Evolutionary conservation across 1,284 basidiomycete species (phyloP).

Genomic region (Ganoderma resinaceum): DNA sequence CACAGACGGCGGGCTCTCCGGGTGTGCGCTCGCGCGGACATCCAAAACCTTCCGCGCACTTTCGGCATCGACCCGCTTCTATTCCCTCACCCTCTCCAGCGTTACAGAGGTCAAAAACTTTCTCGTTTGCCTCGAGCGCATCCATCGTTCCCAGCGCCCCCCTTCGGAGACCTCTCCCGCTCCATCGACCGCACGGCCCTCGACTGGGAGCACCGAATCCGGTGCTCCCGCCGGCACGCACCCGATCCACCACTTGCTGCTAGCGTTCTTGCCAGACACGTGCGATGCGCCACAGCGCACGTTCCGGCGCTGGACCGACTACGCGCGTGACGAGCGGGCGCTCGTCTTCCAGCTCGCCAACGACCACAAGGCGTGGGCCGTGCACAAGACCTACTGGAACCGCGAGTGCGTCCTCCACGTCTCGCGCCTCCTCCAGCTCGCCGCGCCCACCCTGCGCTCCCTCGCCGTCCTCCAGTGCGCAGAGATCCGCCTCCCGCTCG

Average conservation of each 20-base stretch:
- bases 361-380: constrained; percentile 23
- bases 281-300: constrained; percentile 30
- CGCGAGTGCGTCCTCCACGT: constrained; percentile 24
- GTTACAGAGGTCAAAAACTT: constrained; percentile 21
- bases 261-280: constrained; percentile 24
- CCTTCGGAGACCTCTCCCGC: no score
- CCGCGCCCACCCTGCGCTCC: constrained; percentile 23
- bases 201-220: not conserved
- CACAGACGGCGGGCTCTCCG: constrained; percentile 27
- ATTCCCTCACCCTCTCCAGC: constrained; percentile 25
- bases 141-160: constrained; percentile 6
- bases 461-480: constrained; percentile 27
- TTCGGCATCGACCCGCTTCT: constrained; percentile 20
- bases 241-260: constrained; percentile 24
- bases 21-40: constrained; percentile 23
- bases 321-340: constrained; percentile 24
- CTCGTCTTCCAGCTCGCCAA: constrained; percentile 25
- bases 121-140: constrained; percentile 29
- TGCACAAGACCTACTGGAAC: constrained; percentile 28
- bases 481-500: constrained; percentile 29
- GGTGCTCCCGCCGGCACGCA: not conserved
- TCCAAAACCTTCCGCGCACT: constrained; percentile 18
- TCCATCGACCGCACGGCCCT: not conserved
- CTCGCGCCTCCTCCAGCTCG: constrained; percentile 27
- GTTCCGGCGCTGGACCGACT: constrained; percentile 27